Evolutionary conservation across 2,329 filamentous ascomycete genomes (phyloP).

Genomic region (Xylaria digitata): DNA sequence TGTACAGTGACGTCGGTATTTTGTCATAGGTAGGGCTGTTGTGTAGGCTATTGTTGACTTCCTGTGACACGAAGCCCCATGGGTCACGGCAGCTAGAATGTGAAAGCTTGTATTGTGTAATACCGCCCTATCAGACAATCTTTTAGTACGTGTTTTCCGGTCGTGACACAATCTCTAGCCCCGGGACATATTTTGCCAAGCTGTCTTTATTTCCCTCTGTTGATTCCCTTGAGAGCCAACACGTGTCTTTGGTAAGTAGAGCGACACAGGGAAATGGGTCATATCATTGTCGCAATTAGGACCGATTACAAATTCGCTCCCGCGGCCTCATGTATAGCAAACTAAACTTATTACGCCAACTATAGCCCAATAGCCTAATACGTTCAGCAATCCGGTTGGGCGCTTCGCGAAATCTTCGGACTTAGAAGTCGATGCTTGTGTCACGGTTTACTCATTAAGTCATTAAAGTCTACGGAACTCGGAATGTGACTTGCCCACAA

Average conservation of each 20-base stretch:
- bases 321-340: not conserved
- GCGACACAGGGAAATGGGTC: not conserved
- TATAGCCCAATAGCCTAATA: not conserved
- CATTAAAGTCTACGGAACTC: too few species aligned
- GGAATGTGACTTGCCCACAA: too few species aligned
- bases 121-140: too few species aligned
- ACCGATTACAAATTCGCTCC: not conserved
- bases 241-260: too few species aligned
- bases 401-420: too few species aligned
- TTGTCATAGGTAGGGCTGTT: not conserved
- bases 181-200: too few species aligned
- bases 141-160: too few species aligned
- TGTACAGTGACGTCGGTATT: not conserved
- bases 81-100: not conserved
- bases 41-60: not conserved
- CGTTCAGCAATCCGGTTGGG: too few species aligned
- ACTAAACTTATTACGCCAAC: not conserved
- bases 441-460: too few species aligned
- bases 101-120: not conserved
- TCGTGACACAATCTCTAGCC: too few species aligned
- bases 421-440: not conserved
- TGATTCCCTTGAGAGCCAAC: too few species aligned
- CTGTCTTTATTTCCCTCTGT: too few species aligned
- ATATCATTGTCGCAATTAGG: not conserved
- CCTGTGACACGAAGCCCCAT: not conserved